Base-by-base conservation (phyloP, 139 green algal species). In the Deuterostichococcus epilithicus region DNA sequence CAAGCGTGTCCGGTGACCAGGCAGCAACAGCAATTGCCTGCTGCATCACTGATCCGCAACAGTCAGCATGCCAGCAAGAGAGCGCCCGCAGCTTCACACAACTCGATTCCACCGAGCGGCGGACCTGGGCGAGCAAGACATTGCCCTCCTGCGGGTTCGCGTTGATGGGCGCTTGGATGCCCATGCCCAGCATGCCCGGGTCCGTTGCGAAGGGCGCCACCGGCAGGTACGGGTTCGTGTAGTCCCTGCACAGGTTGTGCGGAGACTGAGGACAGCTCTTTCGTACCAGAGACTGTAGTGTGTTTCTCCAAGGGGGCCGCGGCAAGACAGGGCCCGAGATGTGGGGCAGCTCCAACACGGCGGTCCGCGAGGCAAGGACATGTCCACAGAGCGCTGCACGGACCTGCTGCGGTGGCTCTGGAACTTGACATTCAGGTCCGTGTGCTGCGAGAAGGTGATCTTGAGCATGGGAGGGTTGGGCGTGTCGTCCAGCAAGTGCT, bases 371-470 rank as follows among this genome's bases (percentile, higher is more conserved):
- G 32, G 33, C 3, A 37, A 60, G 72, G 32, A 52, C 34, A 70
- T 68, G 2, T 32, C 1, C 3, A 32, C 69, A 10, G 36, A 3
- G 33, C 58, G 10, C 42, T 52, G 42, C n/a, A n/a, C n/a, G n/a
- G n/a, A 89, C 84, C 86, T 85, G 70, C 80, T 87, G 60, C 84
- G 78, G 76, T 90, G 82, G 63, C 82, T 87, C 75, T 92, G 87
- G 33, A 86, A 86, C 34, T 86, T 86, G 66, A 92, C 82, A 38
- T 81, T 86, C 33, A 93, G 81, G 75, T 93, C 88, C 18, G 80
- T 82, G 37, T 89, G 86, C 37, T 82, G 80, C 8, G 83, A 88
- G 67, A 89, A 92, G 44, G 82, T 82, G 67, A 93, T 84, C 67
- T 90, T 81, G 67, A 93, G 81, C 58, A 76, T 73, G 23, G 85